Base-by-base conservation (phyloP, 805 yeast genomes). In the Schizosaccharomyces lindneri region DNA sequence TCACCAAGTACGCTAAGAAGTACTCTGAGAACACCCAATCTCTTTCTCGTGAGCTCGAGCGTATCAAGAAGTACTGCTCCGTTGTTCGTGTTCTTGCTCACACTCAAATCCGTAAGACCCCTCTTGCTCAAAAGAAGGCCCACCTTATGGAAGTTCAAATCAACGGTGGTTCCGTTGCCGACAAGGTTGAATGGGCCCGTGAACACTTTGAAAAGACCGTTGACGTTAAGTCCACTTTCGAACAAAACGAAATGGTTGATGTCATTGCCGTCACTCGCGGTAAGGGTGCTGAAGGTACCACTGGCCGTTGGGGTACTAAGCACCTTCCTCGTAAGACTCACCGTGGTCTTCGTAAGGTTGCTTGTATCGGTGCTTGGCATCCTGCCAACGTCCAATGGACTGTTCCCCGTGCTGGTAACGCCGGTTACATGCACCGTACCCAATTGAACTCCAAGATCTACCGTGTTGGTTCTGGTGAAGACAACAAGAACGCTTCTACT, bases 231-330 rank as follows among this genome's bases (percentile, higher is more conserved):
- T 77, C 94, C 71, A 97, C 93, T 73, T 85, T 93, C 76, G 98
- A 90, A 83, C 95, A 93, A 81, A 86, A 88, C 81, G 98, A 93
- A 83, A 83, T 86, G 84, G 83, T 93, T 72, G 99, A 93, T 73
- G 97, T 87, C 73, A 85, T 93, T 74, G 99, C 97, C 75, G 95
- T 93, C 75, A 93, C 98, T 85, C 90, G 86, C 84, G 99, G 99
- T 93, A 96, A 93, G 83, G 99, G 99, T 84, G 89, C 86, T 87
- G 98, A 93, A 81, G 99, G 99, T 89, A 97, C 90, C 74, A 93
- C 99, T 82, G 96, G 89, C 88, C 87, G 99, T 87, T 93, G 97
- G 97, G 99, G 99, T 77, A 93, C 98, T 85, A 94, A 89, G 89
- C 89, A 85, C 84, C 82, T 93, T 72, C 98, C 99, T 80, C 88